A percentile compares a stretch with the other conserved stretches of the same genome.
These are phyloP conservation scores for Amborella trichopoda DNA, from an alignment of 164 flowering plant genomes.

Conservation along the genomic window DNA sequence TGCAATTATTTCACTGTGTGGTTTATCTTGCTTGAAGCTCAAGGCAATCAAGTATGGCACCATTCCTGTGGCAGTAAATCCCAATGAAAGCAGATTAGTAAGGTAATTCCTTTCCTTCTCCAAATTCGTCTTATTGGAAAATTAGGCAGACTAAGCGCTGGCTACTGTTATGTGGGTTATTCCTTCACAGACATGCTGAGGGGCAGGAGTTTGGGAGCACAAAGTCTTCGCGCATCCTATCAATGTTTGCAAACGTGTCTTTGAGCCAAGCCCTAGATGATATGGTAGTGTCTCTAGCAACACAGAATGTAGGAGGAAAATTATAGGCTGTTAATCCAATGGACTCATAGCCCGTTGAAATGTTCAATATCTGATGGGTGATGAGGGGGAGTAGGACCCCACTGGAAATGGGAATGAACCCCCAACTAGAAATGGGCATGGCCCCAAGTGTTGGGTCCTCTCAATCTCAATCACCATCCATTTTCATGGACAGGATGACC, in stretches of 20 bases:
- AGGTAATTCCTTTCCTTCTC: neutral
- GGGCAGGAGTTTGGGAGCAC: slow-evolving; percentile 30
- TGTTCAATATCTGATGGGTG: no score
- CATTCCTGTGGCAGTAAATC: slow-evolving; percentile 37
- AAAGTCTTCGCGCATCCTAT: slow-evolving; percentile 25
- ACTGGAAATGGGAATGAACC: no score
- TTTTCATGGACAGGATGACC: no score
- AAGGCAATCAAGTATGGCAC: slow-evolving; percentile 79
- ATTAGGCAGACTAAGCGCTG: no score
- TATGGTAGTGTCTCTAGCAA: slow-evolving; percentile 28
- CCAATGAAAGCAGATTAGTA: neutral
- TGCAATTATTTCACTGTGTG: neutral
- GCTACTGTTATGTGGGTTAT: no score
- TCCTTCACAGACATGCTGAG: slow-evolving; percentile 27
- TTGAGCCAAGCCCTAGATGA: slow-evolving; percentile 55
- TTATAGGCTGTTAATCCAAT: neutral
- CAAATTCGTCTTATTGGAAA: slow-evolving; percentile 3
- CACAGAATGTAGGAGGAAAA: neutral
- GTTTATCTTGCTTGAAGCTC: slow-evolving; percentile 25
- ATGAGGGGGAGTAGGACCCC: no score
- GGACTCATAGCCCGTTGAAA: neutral
- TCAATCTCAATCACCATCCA: no score
- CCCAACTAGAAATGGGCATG: no score
- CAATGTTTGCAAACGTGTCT: slow-evolving; percentile 42
- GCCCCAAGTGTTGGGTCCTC: no score